Evolutionary conservation across 2,329 filamentous ascomycete species (phyloP).

Genomic region (Coniochaeta sp.): DNA sequence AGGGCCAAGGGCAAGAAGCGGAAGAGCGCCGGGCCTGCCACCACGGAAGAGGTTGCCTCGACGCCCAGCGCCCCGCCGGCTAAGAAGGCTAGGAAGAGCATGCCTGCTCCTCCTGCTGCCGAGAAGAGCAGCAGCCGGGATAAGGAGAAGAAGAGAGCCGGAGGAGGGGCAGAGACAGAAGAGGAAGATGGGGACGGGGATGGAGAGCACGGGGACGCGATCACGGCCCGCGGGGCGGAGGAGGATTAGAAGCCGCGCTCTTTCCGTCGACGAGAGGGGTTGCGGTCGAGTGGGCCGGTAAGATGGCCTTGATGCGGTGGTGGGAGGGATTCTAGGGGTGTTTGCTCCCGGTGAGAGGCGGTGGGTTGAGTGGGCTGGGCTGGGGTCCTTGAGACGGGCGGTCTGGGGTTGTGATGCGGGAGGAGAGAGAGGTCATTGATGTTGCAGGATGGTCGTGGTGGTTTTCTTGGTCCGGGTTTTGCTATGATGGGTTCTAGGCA

Average conservation of each 20-base stretch:
- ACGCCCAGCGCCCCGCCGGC: conserved; percentile 19
- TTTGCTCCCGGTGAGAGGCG: background rate
- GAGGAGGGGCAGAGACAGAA: background rate
- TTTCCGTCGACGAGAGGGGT: background rate
- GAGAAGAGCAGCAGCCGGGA: conserved; percentile 5
- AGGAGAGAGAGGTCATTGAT: background rate
- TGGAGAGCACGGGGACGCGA: conserved; percentile 23
- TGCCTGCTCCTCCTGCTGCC: background rate
- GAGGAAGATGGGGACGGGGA: conserved; percentile 12
- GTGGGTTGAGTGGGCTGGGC: background rate
- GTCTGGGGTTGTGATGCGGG: background rate
- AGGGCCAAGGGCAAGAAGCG: conserved; percentile 51
- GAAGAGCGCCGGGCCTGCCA: conserved; percentile 41
- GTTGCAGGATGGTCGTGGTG: background rate
- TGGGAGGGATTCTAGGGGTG: background rate
- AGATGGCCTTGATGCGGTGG: background rate
- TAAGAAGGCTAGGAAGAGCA: conserved; percentile 25
- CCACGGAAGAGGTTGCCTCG: background rate
- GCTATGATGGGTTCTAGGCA: no score
- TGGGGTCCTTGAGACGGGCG: background rate
- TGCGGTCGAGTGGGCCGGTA: background rate
- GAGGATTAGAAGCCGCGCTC: background rate
- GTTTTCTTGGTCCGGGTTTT: background rate
- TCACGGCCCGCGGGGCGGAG: background rate
- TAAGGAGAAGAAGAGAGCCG: background rate